Evolutionary conservation across 371 early-diverging fungal genomes (phyloP).

Genomic region (Mortierella sp.): DNA sequence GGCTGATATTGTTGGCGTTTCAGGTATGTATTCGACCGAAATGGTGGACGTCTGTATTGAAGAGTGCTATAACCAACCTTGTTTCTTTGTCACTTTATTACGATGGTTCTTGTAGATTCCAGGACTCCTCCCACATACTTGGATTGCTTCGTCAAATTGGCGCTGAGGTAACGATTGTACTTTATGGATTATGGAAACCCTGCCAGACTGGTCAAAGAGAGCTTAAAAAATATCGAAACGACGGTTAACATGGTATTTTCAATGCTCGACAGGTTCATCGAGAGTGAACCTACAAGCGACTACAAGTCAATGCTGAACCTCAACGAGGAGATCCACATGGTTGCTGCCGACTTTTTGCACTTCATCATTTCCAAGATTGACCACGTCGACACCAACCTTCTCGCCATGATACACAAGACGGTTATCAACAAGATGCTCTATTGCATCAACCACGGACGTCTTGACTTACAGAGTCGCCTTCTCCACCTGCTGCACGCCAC

Average conservation of each 20-base stretch:
- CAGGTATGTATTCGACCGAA: conserved; percentile 22
- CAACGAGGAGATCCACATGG: conserved; percentile 70
- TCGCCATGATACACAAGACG: conserved; percentile 69
- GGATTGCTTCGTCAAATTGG: conserved; percentile 52
- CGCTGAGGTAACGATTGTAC: conserved; percentile 27
- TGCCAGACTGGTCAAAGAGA: not conserved
- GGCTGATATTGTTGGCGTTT: conserved; percentile 29
- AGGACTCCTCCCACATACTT: conserved; percentile 45
- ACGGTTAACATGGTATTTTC: not conserved
- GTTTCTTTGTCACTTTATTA: not conserved
- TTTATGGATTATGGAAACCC: not conserved
- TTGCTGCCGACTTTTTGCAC: conserved; percentile 74
- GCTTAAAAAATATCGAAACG: not conserved
- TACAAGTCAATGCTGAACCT: conserved; percentile 41
- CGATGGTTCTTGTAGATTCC: conserved; percentile 20
- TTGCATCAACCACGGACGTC: conserved; percentile 65
- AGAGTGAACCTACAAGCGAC: conserved; percentile 50
- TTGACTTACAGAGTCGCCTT: conserved; percentile 81
- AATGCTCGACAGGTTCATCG: conserved; percentile 38
- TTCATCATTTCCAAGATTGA: conserved; percentile 71
- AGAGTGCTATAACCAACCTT: not conserved
- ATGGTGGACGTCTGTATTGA: not conserved
- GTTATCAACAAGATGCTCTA: conserved; percentile 72
- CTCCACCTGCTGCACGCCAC: conserved; percentile 76
- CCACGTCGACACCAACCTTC: conserved; percentile 64